These are phyloP conservation scores for Limtongozyma cylindracea DNA, from an alignment of 805 yeast genomes.

Conservation along the genomic window DNA sequence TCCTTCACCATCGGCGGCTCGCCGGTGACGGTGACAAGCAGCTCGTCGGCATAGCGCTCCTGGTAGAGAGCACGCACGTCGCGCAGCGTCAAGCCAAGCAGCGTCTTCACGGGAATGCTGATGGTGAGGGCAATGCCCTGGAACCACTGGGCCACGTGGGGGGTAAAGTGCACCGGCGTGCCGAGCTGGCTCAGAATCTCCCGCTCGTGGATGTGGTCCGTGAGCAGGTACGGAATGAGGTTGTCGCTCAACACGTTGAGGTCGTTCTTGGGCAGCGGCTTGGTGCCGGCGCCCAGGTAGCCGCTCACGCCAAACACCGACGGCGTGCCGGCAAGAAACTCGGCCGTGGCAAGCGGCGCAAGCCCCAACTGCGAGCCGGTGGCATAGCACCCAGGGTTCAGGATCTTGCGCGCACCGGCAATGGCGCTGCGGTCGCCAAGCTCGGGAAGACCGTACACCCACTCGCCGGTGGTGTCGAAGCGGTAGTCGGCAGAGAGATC, in stretches of 20 bases:
- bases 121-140: slow-evolving; percentile 93
- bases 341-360: slow-evolving; percentile 50
- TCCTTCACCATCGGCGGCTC: slow-evolving; percentile 88
- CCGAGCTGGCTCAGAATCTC: slow-evolving; percentile 75
- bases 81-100: slow-evolving; percentile 46
- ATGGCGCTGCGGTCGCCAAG: slow-evolving; percentile 43
- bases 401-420: slow-evolving; percentile 49
- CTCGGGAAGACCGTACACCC: slow-evolving; percentile 95
- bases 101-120: slow-evolving; percentile 55
- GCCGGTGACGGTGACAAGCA: slow-evolving; percentile 62
- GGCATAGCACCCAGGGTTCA: slow-evolving; percentile 99
- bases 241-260: slow-evolving; percentile 49
- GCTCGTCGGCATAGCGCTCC: slow-evolving; percentile 72
- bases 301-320: slow-evolving; percentile 91
- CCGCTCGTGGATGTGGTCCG: slow-evolving; percentile 92
- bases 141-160: slow-evolving; percentile 99
- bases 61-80: slow-evolving; percentile 70
- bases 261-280: slow-evolving; percentile 93
- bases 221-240: slow-evolving; percentile 81
- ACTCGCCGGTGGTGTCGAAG: slow-evolving; percentile 67
- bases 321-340: slow-evolving; percentile 47
- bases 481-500: slow-evolving; percentile 93
- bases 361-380: slow-evolving; percentile 91
- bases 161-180: slow-evolving; percentile 62
- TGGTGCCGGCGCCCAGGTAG: slow-evolving; percentile 97